A percentile compares a stretch with the other conserved stretches of the same genome.
Conservation (phyloP, 306 rosid species). For the Dicorynia guianensis region DNA sequence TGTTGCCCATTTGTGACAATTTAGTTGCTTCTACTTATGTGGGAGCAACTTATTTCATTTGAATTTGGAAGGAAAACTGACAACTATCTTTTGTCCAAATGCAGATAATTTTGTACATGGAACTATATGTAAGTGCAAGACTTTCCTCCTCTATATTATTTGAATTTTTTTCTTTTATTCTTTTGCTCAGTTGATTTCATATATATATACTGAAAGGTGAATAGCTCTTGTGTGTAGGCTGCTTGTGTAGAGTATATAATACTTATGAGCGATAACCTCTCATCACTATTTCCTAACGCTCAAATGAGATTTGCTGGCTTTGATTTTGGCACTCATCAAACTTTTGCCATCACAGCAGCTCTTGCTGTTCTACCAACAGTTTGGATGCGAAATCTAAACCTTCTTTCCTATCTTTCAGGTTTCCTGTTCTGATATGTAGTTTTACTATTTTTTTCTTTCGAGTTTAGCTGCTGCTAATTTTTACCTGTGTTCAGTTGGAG, state of each 20-base stretch:
- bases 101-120: conserved; percentile 80
- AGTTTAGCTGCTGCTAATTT: background rate
- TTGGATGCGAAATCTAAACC: conserved; percentile 66
- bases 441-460: background rate
- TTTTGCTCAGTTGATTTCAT: conserved; percentile 25
- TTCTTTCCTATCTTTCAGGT: conserved; percentile 86
- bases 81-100: conserved; percentile 31
- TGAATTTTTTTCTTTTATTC: background rate
- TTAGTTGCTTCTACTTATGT: no score
- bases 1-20: no score
- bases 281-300: conserved; percentile 65
- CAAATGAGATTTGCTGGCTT: conserved; percentile 53
- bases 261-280: conserved; percentile 64
- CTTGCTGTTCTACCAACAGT: conserved; percentile 77
- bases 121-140: conserved; percentile 75
- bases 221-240: conserved; percentile 56
- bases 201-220: conserved; percentile 30
- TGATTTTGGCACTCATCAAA: conserved; percentile 44
- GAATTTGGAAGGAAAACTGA: conserved; percentile 39
- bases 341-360: conserved; percentile 60
- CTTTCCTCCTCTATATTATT: background rate
- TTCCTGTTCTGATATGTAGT: conserved; percentile 6
- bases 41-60: no score
- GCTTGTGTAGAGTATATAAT: conserved; percentile 74
- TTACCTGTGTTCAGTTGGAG: conserved; percentile 65